Conservation (phyloP, 2,329 filamentous ascomycete genomes). For the Plenodomus tracheiphilus region DNA sequence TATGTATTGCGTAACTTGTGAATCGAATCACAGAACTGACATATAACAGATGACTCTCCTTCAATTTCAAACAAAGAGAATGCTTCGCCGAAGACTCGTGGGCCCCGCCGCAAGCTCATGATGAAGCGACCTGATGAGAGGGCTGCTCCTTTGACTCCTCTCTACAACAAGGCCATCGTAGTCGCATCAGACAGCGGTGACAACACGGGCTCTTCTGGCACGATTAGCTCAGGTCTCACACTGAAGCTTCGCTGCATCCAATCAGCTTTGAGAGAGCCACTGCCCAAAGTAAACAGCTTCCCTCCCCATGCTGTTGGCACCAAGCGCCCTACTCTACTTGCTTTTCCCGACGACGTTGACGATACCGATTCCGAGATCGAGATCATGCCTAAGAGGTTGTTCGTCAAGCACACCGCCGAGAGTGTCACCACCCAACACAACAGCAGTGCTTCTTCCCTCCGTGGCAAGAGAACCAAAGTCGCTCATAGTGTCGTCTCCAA, state of each 20-base stretch:
- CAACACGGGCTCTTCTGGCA: background rate
- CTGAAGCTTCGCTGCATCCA: slow-evolving; percentile 15
- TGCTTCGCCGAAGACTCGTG: background rate
- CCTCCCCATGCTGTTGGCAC: background rate
- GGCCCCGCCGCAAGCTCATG: background rate
- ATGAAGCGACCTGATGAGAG: background rate
- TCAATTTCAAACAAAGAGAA: slow-evolving; percentile 1
- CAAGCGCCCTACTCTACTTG: slow-evolving; percentile 1
- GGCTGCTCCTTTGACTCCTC: background rate
- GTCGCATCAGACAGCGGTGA: background rate
- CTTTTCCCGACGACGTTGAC: background rate
- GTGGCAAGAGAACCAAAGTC: background rate
- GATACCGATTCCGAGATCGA: slow-evolving; percentile 20
- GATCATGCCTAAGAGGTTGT: slow-evolving; percentile 4
- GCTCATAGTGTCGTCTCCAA: background rate
- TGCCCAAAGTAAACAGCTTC: background rate
- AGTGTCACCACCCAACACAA: background rate
- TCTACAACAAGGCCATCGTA: background rate
- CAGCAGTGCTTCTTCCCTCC: background rate
- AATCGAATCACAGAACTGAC: background rate
- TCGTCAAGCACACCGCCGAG: background rate
- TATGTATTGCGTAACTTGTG: background rate
- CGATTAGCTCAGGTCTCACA: slow-evolving; percentile 7
- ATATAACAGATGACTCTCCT: background rate
- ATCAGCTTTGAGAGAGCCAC: slow-evolving; percentile 3